These are phyloP conservation scores for Boletus edulis DNA, from an alignment of 768 basidiomycete genomes.

Conservation along the genomic window DNA sequence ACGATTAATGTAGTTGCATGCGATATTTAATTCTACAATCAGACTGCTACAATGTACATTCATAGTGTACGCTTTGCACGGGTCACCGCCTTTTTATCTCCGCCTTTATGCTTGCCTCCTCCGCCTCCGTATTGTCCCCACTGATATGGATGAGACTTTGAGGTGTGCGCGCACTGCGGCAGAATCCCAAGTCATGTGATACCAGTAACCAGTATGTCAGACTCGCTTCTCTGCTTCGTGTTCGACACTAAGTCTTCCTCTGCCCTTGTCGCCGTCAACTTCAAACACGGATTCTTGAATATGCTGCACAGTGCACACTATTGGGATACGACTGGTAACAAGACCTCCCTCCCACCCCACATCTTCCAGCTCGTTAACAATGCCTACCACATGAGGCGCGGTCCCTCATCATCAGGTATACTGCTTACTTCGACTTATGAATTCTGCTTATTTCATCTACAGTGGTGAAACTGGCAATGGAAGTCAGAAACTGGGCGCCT, in stretches of 20 bases:
- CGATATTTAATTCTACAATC: too few species aligned
- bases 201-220: too few species aligned
- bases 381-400: constrained; percentile 96
- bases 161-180: too few species aligned
- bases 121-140: too few species aligned
- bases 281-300: constrained; percentile 89
- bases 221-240: too few species aligned
- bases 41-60: too few species aligned
- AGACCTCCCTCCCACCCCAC: constrained; percentile 70
- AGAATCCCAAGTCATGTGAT: too few species aligned
- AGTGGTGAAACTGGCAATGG: constrained; percentile 94
- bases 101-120: too few species aligned
- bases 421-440: background rate
- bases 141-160: too few species aligned
- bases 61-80: too few species aligned
- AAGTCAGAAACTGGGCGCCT: constrained; percentile 90
- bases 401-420: constrained; percentile 80
- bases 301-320: constrained; percentile 87
- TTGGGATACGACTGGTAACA: constrained; percentile 65
- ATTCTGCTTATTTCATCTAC: constrained; percentile 11
- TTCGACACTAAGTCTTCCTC: constrained; percentile 40
- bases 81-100: too few species aligned
- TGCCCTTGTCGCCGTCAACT: constrained; percentile 63
- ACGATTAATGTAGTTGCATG: too few species aligned
- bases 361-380: constrained; percentile 90